These are phyloP conservation scores for Aphanomyces euteiches DNA, from an alignment of 352 stramenopile genomes.

Conservation along the genomic window DNA sequence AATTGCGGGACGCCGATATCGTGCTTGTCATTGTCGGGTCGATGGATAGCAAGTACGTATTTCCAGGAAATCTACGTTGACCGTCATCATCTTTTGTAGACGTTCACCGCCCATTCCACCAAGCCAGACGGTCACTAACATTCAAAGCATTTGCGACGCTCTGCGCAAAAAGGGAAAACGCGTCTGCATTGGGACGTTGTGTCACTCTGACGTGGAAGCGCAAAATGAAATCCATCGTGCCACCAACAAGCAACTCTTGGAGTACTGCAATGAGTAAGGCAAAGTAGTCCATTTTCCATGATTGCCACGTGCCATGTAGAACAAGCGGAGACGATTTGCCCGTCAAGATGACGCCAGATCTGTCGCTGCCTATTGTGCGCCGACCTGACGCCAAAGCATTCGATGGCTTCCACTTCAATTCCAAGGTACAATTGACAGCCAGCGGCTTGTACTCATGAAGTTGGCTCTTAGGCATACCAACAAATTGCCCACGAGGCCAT, in stretches of 20 bases:
- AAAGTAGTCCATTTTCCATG: background rate
- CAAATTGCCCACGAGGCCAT: slow-evolving; percentile 69
- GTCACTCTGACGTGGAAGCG: slow-evolving; percentile 45
- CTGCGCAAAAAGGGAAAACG: slow-evolving; percentile 79
- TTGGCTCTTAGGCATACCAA: slow-evolving; percentile 53
- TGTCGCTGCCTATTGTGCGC: slow-evolving; percentile 70
- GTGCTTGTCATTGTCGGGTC: slow-evolving; percentile 76
- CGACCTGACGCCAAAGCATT: slow-evolving; percentile 53
- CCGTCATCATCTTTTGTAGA: background rate
- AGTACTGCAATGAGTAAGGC: slow-evolving; percentile 68
- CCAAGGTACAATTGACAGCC: slow-evolving; percentile 44
- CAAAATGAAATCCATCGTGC: slow-evolving; percentile 38
- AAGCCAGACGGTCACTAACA: slow-evolving; percentile 50
- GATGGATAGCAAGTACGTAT: slow-evolving; percentile 49
- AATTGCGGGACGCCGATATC: slow-evolving; percentile 64
- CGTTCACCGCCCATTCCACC: slow-evolving; percentile 8
- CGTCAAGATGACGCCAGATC: slow-evolving; percentile 64
- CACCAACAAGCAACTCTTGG: slow-evolving; percentile 59
- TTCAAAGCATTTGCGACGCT: slow-evolving; percentile 70
- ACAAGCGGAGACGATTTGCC: slow-evolving; percentile 58
- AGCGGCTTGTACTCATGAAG: background rate
- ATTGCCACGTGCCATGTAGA: slow-evolving; percentile 33
- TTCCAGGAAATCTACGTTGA: background rate
- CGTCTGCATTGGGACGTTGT: slow-evolving; percentile 61
- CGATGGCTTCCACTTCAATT: slow-evolving; percentile 82